Conservation (phyloP, 257 asterid species). For the Fraxinus quadrangulata region DNA sequence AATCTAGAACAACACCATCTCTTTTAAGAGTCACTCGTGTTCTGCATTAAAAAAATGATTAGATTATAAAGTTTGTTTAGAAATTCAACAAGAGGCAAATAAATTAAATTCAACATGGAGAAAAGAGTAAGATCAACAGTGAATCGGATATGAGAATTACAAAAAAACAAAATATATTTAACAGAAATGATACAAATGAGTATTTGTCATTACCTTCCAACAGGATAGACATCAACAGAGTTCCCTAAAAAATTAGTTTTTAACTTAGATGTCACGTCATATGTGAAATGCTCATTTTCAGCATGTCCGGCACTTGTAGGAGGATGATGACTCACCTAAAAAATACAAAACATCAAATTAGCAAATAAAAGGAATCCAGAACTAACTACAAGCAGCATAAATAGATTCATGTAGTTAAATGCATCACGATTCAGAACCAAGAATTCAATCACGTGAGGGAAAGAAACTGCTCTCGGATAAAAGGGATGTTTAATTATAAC, state of each 20-base stretch:
- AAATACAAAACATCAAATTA: conserved; percentile 3
- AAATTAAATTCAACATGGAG: not conserved
- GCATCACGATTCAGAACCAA: conserved; percentile 14
- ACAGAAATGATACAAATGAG: not conserved
- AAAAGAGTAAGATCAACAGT: conserved; percentile 3
- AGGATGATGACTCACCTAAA: conserved; percentile 84
- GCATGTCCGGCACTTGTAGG: conserved; percentile 99
- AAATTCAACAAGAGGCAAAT: not conserved
- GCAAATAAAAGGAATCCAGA: conserved; percentile 15
- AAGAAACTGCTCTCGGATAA: not conserved
- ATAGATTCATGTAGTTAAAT: not conserved
- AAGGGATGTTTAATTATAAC: not conserved
- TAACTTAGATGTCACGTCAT: conserved; percentile 89
- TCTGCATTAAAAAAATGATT: conserved; percentile 45
- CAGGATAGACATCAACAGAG: conserved; percentile 91
- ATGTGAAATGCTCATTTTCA: conserved; percentile 84
- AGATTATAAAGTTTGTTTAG: conserved; percentile 11
- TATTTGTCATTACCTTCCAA: conserved; percentile 76
- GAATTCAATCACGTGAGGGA: conserved; percentile 14
- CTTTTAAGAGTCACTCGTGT: conserved; percentile 83
- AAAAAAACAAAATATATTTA: not conserved
- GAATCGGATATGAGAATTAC: not conserved
- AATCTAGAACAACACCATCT: conserved; percentile 75
- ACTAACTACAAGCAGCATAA: not conserved
- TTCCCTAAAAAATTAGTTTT: conserved; percentile 91